phyloP scores from a whole-genome alignment of 176 grass and related monocot genomes.

The Pharus latifolius region DNA sequence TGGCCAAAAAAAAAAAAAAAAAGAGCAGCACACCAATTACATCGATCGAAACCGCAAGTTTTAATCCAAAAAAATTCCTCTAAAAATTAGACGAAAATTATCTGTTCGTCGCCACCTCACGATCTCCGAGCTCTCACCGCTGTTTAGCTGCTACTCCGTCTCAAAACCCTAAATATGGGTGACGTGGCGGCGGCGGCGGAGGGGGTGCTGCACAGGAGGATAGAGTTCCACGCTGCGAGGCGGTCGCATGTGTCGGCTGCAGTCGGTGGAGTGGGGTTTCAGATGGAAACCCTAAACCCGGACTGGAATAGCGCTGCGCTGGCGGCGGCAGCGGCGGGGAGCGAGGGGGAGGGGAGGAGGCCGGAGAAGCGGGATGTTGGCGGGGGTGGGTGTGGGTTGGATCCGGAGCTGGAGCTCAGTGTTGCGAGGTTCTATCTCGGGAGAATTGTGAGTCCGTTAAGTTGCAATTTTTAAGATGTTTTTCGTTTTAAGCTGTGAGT shows the following conservation, averaged over 20 bases:
- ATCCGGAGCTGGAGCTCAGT: slow-evolving; percentile 84
- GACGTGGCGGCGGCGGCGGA: slow-evolving; percentile 30
- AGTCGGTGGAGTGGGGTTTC: slow-evolving; percentile 36
- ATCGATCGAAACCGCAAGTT: slow-evolving; percentile 18
- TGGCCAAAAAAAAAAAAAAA: slow-evolving; percentile 10
- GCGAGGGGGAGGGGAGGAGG: slow-evolving; percentile 17
- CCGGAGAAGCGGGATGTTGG: slow-evolving; percentile 32
- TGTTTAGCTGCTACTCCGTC: background rate
- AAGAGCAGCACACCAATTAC: slow-evolving; percentile 2
- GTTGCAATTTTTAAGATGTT: background rate
- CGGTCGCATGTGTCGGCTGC: slow-evolving; percentile 20
- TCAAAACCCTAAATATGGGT: slow-evolving; percentile 30
- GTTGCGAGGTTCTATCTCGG: slow-evolving; percentile 77
- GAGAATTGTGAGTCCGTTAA: slow-evolving; percentile 73
- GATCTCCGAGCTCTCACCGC: background rate
- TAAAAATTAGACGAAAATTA: background rate
- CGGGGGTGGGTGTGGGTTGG: slow-evolving; percentile 42
- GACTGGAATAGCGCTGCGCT: slow-evolving; percentile 4
- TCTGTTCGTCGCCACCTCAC: background rate
- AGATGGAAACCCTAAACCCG: slow-evolving; percentile 82
- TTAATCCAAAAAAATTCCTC: background rate
- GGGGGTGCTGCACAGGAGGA: slow-evolving; percentile 54
- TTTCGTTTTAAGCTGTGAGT: background rate
- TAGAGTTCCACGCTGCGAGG: slow-evolving; percentile 69
- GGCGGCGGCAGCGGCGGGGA: background rate